Evolutionary conservation across 2,329 filamentous ascomycete species (phyloP).

Genomic region (Colletotrichum karsti): DNA sequence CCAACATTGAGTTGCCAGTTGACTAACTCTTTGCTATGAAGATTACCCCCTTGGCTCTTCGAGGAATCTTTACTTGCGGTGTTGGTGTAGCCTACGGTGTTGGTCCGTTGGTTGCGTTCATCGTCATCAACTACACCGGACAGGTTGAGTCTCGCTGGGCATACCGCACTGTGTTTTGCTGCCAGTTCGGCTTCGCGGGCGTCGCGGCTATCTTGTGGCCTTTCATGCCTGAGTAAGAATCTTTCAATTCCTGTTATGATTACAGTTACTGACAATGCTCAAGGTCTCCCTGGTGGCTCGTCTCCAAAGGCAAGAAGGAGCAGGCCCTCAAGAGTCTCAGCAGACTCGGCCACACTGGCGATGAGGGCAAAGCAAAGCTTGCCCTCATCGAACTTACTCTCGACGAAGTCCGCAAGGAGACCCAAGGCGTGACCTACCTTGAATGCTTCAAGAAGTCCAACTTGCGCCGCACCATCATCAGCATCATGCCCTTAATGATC

Average conservation of each 20-base stretch:
- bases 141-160: slow-evolving; percentile 39
- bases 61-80: slow-evolving; percentile 39
- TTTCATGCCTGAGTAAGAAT: slow-evolving; percentile 50
- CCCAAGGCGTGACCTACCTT: slow-evolving; percentile 44
- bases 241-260: no score
- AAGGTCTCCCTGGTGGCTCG: slow-evolving; percentile 49
- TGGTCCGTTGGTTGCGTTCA: slow-evolving; percentile 39
- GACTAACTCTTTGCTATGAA: background rate
- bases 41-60: slow-evolving; percentile 38
- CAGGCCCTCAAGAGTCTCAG: slow-evolving; percentile 44
- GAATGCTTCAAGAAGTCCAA: slow-evolving; percentile 51
- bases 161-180: slow-evolving; percentile 42
- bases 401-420: slow-evolving; percentile 42
- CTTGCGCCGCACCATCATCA: slow-evolving; percentile 48
- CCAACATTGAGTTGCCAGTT: background rate
- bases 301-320: slow-evolving; percentile 41
- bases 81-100: slow-evolving; percentile 40
- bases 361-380: slow-evolving; percentile 39
- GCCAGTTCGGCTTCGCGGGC: slow-evolving; percentile 43
- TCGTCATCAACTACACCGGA: slow-evolving; percentile 42
- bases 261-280: background rate
- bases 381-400: slow-evolving; percentile 41
- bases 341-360: slow-evolving; percentile 38
- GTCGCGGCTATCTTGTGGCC: slow-evolving; percentile 39
- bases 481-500: slow-evolving; percentile 44